Base-by-base conservation (phyloP, 805 yeast genomes). In the Candida argentea region DNA sequence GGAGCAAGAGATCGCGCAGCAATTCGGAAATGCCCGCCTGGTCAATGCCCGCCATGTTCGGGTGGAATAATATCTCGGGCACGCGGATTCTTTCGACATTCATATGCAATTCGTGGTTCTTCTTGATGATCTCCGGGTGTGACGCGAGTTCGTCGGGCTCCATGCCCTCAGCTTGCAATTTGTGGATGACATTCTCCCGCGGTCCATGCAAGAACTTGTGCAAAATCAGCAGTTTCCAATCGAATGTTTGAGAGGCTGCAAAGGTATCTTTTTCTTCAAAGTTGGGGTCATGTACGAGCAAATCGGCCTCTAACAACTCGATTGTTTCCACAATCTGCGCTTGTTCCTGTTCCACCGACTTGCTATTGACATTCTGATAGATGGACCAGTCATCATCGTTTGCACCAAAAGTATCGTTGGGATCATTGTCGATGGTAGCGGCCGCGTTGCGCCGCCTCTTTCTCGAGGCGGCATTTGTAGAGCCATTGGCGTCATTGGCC, bases 331-430 rank as follows among this genome's bases (percentile, higher is more conserved):
- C 73, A 35, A 80, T 87, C 30, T 74, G 83, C 33, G 80, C 94
- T 36, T 82, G 78, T 19, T 72, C 71, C 40, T 85, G 95, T 34
- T 79, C 86, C 39, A 86, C 83, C 15, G 76, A 78, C 11, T 66
- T 77, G 37, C 70, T 73, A 12, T 84, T 72, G 32, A 86, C 80
- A 45, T 84, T 91, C 42, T 91, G 70, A 49, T 89, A 89, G 11
- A 85, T 76, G 14, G 80, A 73, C 96, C 96, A 89, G 52, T 91
- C 98, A 31, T 82, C 94, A 48, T 89, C 97, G 44, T 85, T 76
- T 2, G 95, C 87, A 32, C 96, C 97, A 54, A 89, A 87, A 0
- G 87, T 83, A 53, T 89, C 97, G 43, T 76, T 84, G 10, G 93
- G 94, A 50, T 85, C 96, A 40, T 83, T 84, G 44, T 84, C 95